phyloP scores from a whole-genome alignment of 805 yeast genomes.

The Kazachstania martiniae region DNA sequence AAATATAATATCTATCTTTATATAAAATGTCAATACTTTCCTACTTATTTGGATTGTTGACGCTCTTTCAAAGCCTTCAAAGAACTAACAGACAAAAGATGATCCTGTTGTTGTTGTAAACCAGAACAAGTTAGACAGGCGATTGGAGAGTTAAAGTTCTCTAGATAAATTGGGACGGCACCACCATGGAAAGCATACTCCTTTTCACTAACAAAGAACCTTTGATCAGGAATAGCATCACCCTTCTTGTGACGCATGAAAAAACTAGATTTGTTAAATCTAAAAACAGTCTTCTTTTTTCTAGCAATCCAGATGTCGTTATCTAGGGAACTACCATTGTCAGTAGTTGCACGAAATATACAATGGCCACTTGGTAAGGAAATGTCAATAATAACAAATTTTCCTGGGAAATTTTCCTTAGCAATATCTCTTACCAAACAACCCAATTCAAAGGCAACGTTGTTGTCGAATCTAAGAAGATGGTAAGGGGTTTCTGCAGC shows the following conservation, averaged over 20 bases:
- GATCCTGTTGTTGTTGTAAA: slow-evolving; percentile 44
- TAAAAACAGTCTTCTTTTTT: slow-evolving; percentile 37
- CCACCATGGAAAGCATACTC: slow-evolving; percentile 50
- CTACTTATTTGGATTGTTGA: no score
- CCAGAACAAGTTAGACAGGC: slow-evolving; percentile 49
- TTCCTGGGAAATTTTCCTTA: slow-evolving; percentile 18
- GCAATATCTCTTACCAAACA: slow-evolving; percentile 31
- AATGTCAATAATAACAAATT: slow-evolving; percentile 38
- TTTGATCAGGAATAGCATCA: slow-evolving; percentile 30
- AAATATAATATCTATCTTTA: no score
- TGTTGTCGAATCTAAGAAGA: slow-evolving; percentile 20
- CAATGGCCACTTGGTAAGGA: slow-evolving; percentile 35
- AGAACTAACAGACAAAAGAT: slow-evolving; percentile 31
- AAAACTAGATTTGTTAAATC: slow-evolving; percentile 40
- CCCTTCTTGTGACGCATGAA: slow-evolving; percentile 36
- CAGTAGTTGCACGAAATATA: slow-evolving; percentile 33
- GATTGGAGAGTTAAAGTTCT: slow-evolving; percentile 26
- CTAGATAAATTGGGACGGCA: slow-evolving; percentile 37
- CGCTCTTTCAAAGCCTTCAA: slow-evolving; percentile 8
- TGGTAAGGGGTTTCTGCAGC: slow-evolving; percentile 6
- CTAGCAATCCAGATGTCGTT: slow-evolving; percentile 45
- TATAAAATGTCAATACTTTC: no score
- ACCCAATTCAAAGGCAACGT: slow-evolving; percentile 39
- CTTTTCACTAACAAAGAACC: slow-evolving; percentile 30
- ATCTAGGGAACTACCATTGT: slow-evolving; percentile 33